Evolutionary conservation across 2,329 filamentous ascomycete species (phyloP), one percentile per base, ranked within the genome.

Genomic region (Talaromyces sp.): DNA sequence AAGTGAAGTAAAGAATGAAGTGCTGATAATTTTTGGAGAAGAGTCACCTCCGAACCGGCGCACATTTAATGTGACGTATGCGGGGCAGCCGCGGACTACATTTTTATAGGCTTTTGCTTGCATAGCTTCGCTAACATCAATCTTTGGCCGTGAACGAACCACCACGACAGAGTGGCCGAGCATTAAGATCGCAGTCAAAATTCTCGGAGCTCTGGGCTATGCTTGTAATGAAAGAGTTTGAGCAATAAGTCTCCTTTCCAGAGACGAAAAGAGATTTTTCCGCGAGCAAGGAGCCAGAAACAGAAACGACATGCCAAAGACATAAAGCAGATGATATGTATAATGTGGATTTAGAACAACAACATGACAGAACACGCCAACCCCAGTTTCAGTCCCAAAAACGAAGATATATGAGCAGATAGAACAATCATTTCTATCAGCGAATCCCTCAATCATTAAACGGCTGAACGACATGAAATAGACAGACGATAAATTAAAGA

Each of bases 401-500:
- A 63, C 4, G 60, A 60, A 35, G 28, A 33, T 35, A 61, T 54
- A 58, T n/a, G n/a, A 62, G 25, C 31, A 58, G 44, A 66, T 63
- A 21, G 62, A 67, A 68, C 31, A 60, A 33, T 21, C 52, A 60
- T 35, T 54, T 61, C 59, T 55, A 44, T 61, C 16, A 57, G 12
- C 40, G 37, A 64, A 65, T 58, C 63, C 67, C 67, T 28, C n/a
- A 58, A 62, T 31, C 35, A 42, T 46, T 44, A 40, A 62, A 60
- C 69, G 67, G 63, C 12, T 18, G 31, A 66, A 60, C 63, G 65
- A 18, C 48, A 55, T 61, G 59, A 52, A 54, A 59, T 28, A 61
- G 62, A 56, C 2, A 58, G 23, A 33, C 31, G 46, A 33, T 2
- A 35, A 37, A 14, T n/a, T 79, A 92, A 76, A 92, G 77, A 21